phyloP scores from a whole-genome alignment of 768 basidiomycete genomes.

The Hygrophorus russula region DNA sequence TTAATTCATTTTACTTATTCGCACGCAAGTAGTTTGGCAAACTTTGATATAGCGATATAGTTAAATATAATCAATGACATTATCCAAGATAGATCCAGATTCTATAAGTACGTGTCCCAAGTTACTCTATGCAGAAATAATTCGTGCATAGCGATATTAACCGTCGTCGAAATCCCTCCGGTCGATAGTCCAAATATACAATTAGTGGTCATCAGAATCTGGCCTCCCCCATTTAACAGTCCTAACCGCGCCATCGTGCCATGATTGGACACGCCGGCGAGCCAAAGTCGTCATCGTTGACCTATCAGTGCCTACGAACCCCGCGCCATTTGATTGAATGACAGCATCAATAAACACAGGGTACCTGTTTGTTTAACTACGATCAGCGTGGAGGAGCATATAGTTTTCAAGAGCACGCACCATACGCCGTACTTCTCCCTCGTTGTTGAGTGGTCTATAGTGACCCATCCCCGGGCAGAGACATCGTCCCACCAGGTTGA shows the following conservation, averaged over 20 bases:
- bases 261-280: constrained; percentile 53
- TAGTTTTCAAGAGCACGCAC: constrained; percentile 19
- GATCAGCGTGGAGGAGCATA: not conserved
- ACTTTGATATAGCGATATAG: too few relatives aligned
- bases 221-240: constrained; percentile 49
- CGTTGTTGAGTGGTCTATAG: constrained; percentile 38
- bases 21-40: too few relatives aligned
- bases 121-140: too few relatives aligned
- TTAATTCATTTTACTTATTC: too few relatives aligned
- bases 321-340: constrained; percentile 54
- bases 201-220: constrained; percentile 43
- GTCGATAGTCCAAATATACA: not conserved
- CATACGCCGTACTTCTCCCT: constrained; percentile 35
- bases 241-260: constrained; percentile 44
- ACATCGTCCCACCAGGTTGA: constrained; percentile 50
- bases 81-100: too few relatives aligned
- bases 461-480: constrained; percentile 36
- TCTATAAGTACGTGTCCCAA: too few relatives aligned
- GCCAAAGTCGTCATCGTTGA: constrained; percentile 67
- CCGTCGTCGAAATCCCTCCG: not conserved
- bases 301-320: constrained; percentile 60
- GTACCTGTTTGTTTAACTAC: constrained; percentile 34
- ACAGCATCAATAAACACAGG: constrained; percentile 65
- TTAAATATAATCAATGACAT: too few relatives aligned
- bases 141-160: not conserved